Percentiles rank a stretch among this genome's conserved stretches.
These are phyloP conservation scores for Teratosphaeria destructans DNA, from an alignment of 2,329 filamentous ascomycete genomes.

Conservation along the genomic window DNA sequence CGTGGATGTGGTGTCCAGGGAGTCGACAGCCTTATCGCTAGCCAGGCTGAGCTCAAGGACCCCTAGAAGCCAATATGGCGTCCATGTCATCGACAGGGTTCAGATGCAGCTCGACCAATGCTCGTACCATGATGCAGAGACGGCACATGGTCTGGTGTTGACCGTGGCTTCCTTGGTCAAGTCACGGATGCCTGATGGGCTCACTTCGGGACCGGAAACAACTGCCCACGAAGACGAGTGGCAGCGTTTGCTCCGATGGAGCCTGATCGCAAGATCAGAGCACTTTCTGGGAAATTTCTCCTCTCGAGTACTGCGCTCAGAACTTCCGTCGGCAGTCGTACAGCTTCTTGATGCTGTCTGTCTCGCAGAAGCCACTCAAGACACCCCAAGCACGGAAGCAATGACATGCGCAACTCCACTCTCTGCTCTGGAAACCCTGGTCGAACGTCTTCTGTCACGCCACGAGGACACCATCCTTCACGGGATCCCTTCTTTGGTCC, in stretches of 20 bases:
- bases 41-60: not conserved
- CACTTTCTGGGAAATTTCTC: constrained; percentile 12
- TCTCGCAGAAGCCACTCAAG: constrained; percentile 1
- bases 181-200: not conserved
- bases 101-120: constrained; percentile 37
- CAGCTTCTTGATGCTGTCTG: constrained; percentile 14
- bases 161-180: constrained; percentile 51
- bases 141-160: constrained; percentile 57
- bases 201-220: constrained; percentile 1
- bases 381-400: not conserved
- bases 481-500: constrained; percentile 14
- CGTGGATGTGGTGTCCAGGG: constrained; percentile 60
- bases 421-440: constrained; percentile 10
- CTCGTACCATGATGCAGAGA: constrained; percentile 52
- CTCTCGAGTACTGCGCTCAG: constrained; percentile 18
- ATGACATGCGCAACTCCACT: constrained; percentile 1
- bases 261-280: constrained; percentile 3
- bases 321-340: constrained; percentile 17
- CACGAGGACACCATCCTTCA: constrained; percentile 19
- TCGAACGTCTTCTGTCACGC: constrained; percentile 17
- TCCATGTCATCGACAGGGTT: constrained; percentile 27
- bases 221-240: constrained; percentile 10
- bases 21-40: constrained; percentile 51
- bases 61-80: not conserved
- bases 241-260: constrained; percentile 1